phyloP scores from a whole-genome alignment of 192 early-diverging fungal genomes.

The Thamnidium elegans region DNA sequence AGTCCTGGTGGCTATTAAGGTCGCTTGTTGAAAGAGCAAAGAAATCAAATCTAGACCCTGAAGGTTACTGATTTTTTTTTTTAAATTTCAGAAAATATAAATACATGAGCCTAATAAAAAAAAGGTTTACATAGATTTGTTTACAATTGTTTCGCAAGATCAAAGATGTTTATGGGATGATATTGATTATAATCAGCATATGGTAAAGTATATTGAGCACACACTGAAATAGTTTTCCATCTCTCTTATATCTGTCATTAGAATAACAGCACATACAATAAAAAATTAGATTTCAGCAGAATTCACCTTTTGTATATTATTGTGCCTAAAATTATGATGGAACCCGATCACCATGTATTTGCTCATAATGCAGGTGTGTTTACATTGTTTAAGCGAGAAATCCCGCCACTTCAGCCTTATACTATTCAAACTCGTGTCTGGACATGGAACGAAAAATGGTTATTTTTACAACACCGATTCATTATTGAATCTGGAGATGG shows the following conservation, averaged over 20 bases:
- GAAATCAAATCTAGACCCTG: slow-evolving; percentile 16
- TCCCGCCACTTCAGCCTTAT: slow-evolving; percentile 44
- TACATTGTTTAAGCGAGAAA: slow-evolving; percentile 49
- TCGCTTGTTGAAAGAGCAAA: slow-evolving; percentile 20
- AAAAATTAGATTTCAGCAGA: slow-evolving; percentile 49
- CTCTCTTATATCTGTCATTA: not conserved
- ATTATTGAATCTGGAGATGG: not conserved
- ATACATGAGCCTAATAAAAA: no score
- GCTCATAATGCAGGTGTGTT: slow-evolving; percentile 41
- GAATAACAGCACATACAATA: slow-evolving; percentile 47
- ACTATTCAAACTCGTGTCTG: slow-evolving; percentile 47
- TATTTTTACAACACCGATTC: slow-evolving; percentile 42
- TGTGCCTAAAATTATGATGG: slow-evolving; percentile 27
- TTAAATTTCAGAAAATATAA: not conserved
- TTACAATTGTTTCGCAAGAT: slow-evolving; percentile 35
- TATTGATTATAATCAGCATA: slow-evolving; percentile 50
- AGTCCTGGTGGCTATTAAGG: slow-evolving; percentile 36
- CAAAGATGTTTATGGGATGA: slow-evolving; percentile 47
- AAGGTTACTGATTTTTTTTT: slow-evolving; percentile 6
- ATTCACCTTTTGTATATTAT: slow-evolving; percentile 30
- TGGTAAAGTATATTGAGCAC: slow-evolving; percentile 33
- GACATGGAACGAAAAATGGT: slow-evolving; percentile 57
- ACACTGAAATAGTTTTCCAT: not conserved
- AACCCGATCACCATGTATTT: slow-evolving; percentile 20
- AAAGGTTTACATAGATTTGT: slow-evolving; percentile 21